Conservation (phyloP, 2,329 filamentous ascomycete species). For the Sclerotinia minor region DNA sequence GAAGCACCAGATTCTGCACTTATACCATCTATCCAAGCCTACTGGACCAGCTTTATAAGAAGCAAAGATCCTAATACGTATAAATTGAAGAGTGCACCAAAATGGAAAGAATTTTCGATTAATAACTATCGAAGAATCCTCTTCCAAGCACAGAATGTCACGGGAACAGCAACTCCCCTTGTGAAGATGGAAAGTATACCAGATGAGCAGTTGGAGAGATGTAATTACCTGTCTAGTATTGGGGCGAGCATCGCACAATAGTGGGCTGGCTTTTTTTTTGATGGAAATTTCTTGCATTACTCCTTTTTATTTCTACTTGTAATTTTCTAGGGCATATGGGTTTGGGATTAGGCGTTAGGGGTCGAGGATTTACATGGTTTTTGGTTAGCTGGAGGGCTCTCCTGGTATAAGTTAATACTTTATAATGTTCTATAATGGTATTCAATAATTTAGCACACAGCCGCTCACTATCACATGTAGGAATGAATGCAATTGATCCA, state of each 20-base stretch:
- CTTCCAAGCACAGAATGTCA: constrained; percentile 13
- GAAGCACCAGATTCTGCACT: constrained; percentile 43
- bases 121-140: constrained; percentile 1
- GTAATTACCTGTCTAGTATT: constrained; percentile 23
- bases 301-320: not conserved
- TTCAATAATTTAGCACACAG: not conserved
- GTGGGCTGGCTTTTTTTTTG: not conserved
- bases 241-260: constrained; percentile 18
- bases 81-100: constrained; percentile 48
- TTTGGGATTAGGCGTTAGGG: not conserved
- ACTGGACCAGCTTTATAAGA: constrained; percentile 73
- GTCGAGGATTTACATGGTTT: not conserved
- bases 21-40: constrained; percentile 59
- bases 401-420: not conserved
- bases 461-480: not conserved
- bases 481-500: not conserved
- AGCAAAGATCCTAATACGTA: constrained; percentile 63
- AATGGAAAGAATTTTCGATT: constrained; percentile 48
- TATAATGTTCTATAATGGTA: not conserved
- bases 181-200: constrained; percentile 24
- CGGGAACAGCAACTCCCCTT: not conserved
- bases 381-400: not conserved
- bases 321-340: not conserved
- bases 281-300: not conserved
- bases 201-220: constrained; percentile 15